These are phyloP conservation scores for Botrytis fabae DNA, from an alignment of 2,329 filamentous ascomycete species.

Conservation along the genomic window DNA sequence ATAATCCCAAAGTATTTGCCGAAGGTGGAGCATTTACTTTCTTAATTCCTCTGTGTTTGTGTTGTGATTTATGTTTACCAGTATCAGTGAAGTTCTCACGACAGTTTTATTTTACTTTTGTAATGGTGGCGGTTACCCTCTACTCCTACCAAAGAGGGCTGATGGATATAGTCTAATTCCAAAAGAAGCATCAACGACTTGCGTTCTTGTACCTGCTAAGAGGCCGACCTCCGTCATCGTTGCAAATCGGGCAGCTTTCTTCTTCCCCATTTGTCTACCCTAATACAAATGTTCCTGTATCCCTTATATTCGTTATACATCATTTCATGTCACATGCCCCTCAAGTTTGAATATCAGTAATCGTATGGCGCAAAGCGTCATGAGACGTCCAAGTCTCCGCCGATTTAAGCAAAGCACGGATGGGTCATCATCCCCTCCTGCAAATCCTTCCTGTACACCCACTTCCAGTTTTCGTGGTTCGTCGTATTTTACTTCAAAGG, in stretches of 20 bases:
- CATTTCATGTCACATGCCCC: not conserved
- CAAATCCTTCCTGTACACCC: not conserved
- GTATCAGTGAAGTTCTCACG: too few species aligned
- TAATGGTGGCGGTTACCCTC: too few species aligned
- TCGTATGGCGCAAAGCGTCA: conserved; percentile 2
- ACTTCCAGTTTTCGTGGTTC: conserved; percentile 6
- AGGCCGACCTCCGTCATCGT: not conserved
- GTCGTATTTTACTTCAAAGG: conserved; percentile 15
- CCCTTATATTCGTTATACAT: not conserved
- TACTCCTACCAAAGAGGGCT: not conserved
- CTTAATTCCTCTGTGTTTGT: too few species aligned
- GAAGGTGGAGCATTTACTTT: too few species aligned
- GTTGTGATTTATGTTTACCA: too few species aligned
- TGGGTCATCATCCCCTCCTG: conserved; percentile 3
- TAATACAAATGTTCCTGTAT: not conserved
- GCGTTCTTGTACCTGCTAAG: not conserved
- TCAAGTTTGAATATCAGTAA: not conserved
- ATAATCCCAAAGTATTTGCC: too few species aligned
- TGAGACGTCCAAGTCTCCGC: conserved; percentile 9
- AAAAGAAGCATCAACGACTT: conserved; percentile 7
- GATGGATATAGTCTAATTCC: not conserved
- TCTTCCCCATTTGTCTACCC: not conserved
- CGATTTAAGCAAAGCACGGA: conserved; percentile 9
- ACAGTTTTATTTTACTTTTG: too few species aligned
- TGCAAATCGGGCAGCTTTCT: not conserved